Base-by-base conservation (phyloP, 2,329 filamentous ascomycete species). In the Claviceps cyperi region DNA sequence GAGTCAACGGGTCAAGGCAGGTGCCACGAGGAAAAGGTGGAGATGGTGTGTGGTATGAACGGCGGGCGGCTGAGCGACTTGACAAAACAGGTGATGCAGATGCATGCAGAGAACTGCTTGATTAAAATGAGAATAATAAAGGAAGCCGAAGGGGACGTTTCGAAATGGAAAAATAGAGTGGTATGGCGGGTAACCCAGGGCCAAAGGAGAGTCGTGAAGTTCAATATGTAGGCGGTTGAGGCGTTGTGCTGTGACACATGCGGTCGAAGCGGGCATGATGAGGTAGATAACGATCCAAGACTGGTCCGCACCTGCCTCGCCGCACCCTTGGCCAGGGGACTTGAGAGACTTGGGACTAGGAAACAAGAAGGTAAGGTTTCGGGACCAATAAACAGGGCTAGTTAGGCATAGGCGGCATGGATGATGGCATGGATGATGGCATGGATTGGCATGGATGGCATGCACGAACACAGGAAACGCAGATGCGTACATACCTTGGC, bases 1-100 rank as follows among this genome's bases (percentile, higher is more conserved):
- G 71, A 74, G 64, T 71, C 63, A 74, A 74, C 69, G 69, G 70
- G 66, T 74, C 70, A 70, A 70, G 62, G 57, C n/a, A 36, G 21
- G 46, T 36, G 13, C 13, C 32, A 37, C 19, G 13, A 40, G 8
- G 39, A 19, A 37, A 21, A 28, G 8, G 13, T 19, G 22, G 49
- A 28, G 22, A 28, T 22, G n/a, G 35, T 21, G 28, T 5, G 24
- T 21, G 5, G n/a, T 24, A 35, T 21, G 13, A 48, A 17, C 17
- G 8, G 22, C 32, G n/a, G 28, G 28, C 28, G 28, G 28, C 28
- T 11, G 9, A 32, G 9, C 9, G 4, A 32, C 9, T 32, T 11
- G 28, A 11, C 9, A 32, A 11, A 32, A 11, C 28, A 32, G 28
- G 28, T 11, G 28, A 32, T 11, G 9, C 28, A 32, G 28, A 32